phyloP scores from a whole-genome alignment of 2,329 filamentous ascomycete genomes.

The Ascochyta clinopodiicola region DNA sequence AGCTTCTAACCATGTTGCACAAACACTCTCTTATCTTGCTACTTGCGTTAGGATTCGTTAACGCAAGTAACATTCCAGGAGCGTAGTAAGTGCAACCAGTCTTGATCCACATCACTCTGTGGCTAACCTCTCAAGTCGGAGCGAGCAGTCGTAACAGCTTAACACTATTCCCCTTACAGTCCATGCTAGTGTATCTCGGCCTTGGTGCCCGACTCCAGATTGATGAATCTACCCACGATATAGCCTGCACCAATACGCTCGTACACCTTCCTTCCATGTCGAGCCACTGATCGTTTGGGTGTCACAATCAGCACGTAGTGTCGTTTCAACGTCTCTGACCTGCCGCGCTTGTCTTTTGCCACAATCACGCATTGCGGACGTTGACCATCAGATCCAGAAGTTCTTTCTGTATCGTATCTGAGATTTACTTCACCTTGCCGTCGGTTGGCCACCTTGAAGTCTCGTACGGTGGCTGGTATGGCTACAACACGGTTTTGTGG shows the following conservation, averaged over 20 bases:
- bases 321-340: slow-evolving; percentile 4
- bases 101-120: too few species aligned
- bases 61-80: too few species aligned
- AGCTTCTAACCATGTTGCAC: too few species aligned
- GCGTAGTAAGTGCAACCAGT: too few species aligned
- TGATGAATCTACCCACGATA: slow-evolving; percentile 19
- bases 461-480: background rate
- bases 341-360: background rate
- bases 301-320: slow-evolving; percentile 24
- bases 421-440: background rate
- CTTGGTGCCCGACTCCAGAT: background rate
- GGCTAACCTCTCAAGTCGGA: too few species aligned
- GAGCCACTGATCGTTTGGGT: background rate
- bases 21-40: too few species aligned
- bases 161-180: too few species aligned
- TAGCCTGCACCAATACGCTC: slow-evolving; percentile 24
- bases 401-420: background rate
- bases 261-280: slow-evolving; percentile 4
- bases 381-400: background rate
- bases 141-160: too few species aligned
- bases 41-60: too few species aligned
- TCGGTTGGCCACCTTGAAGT: background rate
- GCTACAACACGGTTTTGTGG: background rate
- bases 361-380: background rate
- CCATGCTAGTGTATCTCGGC: background rate